phyloP scores from a whole-genome alignment of 1,284 basidiomycete species.

The Agaricales sp. region DNA sequence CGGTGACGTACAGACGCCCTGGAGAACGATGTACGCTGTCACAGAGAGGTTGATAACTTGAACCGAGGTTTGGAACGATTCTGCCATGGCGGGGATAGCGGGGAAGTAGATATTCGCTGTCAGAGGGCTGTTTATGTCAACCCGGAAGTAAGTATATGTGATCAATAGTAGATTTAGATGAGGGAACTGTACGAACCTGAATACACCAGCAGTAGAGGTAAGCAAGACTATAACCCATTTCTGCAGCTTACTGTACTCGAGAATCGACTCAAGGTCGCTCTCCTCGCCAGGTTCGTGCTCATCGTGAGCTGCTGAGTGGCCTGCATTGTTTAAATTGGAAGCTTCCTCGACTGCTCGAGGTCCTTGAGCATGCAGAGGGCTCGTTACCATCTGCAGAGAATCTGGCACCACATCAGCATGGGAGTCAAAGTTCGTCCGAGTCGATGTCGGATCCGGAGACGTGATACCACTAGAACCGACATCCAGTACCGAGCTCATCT shows the following conservation, averaged over 20 bases:
- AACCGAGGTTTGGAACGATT: constrained; percentile 49
- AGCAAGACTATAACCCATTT: background rate
- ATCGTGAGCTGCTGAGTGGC: background rate
- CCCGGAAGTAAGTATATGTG: background rate
- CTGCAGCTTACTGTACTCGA: background rate
- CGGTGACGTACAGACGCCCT: constrained; percentile 47
- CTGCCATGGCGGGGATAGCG: constrained; percentile 57
- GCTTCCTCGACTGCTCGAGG: no score
- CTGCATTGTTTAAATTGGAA: background rate
- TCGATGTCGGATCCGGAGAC: no score
- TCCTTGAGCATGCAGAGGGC: no score
- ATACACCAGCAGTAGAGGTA: background rate
- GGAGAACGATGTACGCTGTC: constrained; percentile 70
- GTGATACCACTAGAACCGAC: no score
- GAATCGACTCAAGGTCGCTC: background rate
- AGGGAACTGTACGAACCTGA: background rate
- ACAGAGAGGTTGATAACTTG: constrained; percentile 72
- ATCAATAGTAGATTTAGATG: background rate
- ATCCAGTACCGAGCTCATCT: no score
- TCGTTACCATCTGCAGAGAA: no score
- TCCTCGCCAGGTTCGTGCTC: background rate
- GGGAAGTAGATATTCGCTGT: constrained; percentile 74
- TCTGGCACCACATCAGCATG: no score
- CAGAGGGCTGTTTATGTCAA: constrained; percentile 37
- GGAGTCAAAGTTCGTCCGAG: no score